Percentiles rank a stretch among this genome's conserved stretches.
Evolutionary conservation across 176 grass and related monocot species (phyloP).

Genomic region (Puya raimondii): DNA sequence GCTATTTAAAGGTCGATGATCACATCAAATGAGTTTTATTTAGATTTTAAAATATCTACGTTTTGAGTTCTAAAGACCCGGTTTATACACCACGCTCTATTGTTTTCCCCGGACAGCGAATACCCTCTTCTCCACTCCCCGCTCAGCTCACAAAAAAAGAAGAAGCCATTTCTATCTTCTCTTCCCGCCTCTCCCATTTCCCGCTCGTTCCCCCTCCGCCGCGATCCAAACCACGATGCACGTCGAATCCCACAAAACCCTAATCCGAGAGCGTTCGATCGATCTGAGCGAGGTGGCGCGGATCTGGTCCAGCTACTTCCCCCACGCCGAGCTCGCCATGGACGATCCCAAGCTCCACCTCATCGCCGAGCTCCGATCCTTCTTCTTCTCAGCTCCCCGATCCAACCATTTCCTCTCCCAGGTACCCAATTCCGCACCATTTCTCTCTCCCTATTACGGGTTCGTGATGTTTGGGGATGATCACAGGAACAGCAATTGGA

Average conservation of each 20-base stretch:
- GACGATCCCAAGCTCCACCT: conserved; percentile 29
- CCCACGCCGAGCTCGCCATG: conserved; percentile 15
- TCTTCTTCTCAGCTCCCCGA: conserved; percentile 29
- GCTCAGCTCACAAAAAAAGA: background rate
- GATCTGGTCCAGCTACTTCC: conserved; percentile 73
- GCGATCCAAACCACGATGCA: conserved; percentile 16
- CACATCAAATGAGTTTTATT: too few relatives aligned
- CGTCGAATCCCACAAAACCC: conserved; percentile 16
- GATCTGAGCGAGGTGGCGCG: background rate
- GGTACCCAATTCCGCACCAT: conserved; percentile 14
- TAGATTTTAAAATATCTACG: too few relatives aligned
- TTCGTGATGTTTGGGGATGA: conserved; percentile 2
- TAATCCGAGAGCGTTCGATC: background rate
- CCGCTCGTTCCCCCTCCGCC: background rate
- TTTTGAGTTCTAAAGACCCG: too few relatives aligned
- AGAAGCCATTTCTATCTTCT: background rate
- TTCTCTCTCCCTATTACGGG: conserved; percentile 7
- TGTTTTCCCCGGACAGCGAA: too few relatives aligned
- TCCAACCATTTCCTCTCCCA: conserved; percentile 22
- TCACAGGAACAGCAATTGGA: background rate
- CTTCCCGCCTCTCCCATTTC: background rate
- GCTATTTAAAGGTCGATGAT: too few relatives aligned
- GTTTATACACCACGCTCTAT: too few relatives aligned
- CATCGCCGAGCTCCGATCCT: conserved; percentile 16
- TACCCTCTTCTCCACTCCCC: background rate